Evolutionary conservation across 2,329 filamentous ascomycete genomes (phyloP).

Genomic region (Coniochaeta prunicola): DNA sequence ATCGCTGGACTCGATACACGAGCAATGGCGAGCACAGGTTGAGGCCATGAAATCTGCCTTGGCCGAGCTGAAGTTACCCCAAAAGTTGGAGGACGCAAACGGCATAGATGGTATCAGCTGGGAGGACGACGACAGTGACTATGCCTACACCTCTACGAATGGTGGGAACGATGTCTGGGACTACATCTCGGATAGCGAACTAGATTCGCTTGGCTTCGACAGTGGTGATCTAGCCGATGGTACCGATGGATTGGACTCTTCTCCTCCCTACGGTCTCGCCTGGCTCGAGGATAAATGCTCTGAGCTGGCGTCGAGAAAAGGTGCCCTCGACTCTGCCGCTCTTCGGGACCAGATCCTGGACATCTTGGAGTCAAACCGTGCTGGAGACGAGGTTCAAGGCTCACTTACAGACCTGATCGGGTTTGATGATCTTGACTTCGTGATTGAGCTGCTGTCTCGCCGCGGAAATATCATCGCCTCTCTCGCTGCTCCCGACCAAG

Average conservation of each 20-base stretch:
- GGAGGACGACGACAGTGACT: constrained; percentile 56
- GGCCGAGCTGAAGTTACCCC: constrained; percentile 56
- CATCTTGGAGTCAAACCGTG: constrained; percentile 57
- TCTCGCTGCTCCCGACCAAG: neutral
- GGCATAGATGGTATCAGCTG: constrained; percentile 39
- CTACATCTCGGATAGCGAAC: constrained; percentile 72
- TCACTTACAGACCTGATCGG: constrained; percentile 83
- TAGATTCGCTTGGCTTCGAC: constrained; percentile 45
- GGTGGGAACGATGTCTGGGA: constrained; percentile 86
- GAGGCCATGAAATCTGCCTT: constrained; percentile 81
- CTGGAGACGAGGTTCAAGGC: constrained; percentile 86
- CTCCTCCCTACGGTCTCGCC: constrained; percentile 41
- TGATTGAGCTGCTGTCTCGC: constrained; percentile 81
- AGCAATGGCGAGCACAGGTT: constrained; percentile 73
- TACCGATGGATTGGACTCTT: constrained; percentile 16
- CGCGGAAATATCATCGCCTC: constrained; percentile 56
- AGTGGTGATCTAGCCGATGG: constrained; percentile 31
- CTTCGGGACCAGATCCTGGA: constrained; percentile 72
- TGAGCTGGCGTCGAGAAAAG: constrained; percentile 55
- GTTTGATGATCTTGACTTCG: constrained; percentile 87
- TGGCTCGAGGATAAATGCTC: constrained; percentile 71
- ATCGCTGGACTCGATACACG: neutral
- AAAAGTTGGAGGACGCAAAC: constrained; percentile 29
- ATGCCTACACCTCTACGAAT: constrained; percentile 47
- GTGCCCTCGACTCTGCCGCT: constrained; percentile 60